Evolutionary conservation across 2,329 filamentous ascomycete species (phyloP), one percentile per base, ranked within the genome.

Genomic region (Coniochaeta hoffmannii): DNA sequence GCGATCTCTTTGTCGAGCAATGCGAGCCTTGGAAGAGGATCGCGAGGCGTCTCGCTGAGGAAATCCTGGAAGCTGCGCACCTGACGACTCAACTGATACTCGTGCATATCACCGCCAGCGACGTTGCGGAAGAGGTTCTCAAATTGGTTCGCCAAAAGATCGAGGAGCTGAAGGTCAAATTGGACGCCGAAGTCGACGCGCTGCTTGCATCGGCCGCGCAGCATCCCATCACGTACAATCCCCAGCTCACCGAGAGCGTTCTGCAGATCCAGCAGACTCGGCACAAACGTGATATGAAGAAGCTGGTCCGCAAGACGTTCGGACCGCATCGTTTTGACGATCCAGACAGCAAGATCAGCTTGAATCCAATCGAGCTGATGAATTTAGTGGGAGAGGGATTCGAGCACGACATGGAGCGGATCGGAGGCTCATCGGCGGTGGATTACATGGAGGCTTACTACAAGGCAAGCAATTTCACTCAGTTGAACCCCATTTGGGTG

Each of bases 1-100:
- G 71, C 0, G 78, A 86, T 22, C 64, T 89, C 0, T 88, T 88
- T 62, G 69, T 69, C 19, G 76, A 85, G 49, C 83, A 88, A 56
- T 82, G 76, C 0, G 55, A 60, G 7, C 77, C 76, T 0, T 88
- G 83, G 85, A 65, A 73, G 41, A 30, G 55, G 0, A 72, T 82
- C 26, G 79, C 76, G 0, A 64, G 69, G 6, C 73, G 78, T 36
- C 68, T 85, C 24, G 17, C 77, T 69, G 3, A 76, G 72, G n/a
- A 76, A 59, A 30, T 80, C 0, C 65, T 79, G 59, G 63, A 79
- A 7, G 73, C 82, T 4, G 72, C 57, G 30, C 30, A 32, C 30
- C 12, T 32, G 30, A 32, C 30, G 10, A 41, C 80, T 80, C 59
- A 66, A 68, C 62, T 74, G 72, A 61, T 79, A 75, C 59, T 32